These are phyloP conservation scores for Drechslerella coelobrocha DNA, from an alignment of 2,329 filamentous ascomycete species.

Conservation along the genomic window DNA sequence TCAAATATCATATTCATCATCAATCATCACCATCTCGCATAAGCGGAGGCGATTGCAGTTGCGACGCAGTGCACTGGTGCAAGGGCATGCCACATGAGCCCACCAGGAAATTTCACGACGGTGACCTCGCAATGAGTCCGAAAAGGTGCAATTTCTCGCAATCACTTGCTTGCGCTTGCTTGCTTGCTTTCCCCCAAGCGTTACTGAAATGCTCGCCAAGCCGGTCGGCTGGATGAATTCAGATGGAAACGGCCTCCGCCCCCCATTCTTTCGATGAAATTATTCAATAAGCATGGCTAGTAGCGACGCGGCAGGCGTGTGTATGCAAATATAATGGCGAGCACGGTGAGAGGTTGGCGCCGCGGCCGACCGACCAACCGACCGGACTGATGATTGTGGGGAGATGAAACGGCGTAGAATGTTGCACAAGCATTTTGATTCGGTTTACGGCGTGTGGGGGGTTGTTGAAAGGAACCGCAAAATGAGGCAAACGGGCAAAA, in stretches of 20 bases:
- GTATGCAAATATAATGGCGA: constrained; percentile 19
- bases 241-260: constrained; percentile 12
- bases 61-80: no score
- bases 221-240: constrained; percentile 41
- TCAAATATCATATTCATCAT: no score
- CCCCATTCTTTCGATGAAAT: constrained; percentile 21
- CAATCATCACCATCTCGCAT: constrained; percentile 39
- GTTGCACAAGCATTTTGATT: constrained; percentile 1
- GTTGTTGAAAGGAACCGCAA: background rate
- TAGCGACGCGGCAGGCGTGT: constrained; percentile 27
- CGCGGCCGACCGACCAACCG: no score
- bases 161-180: constrained; percentile 6
- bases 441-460: background rate
- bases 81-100: constrained; percentile 10
- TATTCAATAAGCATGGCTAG: constrained; percentile 25
- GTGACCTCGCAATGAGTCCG: constrained; percentile 35
- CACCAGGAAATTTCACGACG: constrained; percentile 49
- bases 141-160: constrained; percentile 20
- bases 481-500: constrained; percentile 1
- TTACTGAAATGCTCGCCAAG: constrained; percentile 32
- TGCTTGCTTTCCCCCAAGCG: background rate
- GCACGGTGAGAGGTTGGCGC: constrained; percentile 37
- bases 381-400: constrained; percentile 9
- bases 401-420: constrained; percentile 36
- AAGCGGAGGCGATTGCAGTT: no score